phyloP scores from a whole-genome alignment of 805 yeast species.

The Sugiyamaella floridensis region DNA sequence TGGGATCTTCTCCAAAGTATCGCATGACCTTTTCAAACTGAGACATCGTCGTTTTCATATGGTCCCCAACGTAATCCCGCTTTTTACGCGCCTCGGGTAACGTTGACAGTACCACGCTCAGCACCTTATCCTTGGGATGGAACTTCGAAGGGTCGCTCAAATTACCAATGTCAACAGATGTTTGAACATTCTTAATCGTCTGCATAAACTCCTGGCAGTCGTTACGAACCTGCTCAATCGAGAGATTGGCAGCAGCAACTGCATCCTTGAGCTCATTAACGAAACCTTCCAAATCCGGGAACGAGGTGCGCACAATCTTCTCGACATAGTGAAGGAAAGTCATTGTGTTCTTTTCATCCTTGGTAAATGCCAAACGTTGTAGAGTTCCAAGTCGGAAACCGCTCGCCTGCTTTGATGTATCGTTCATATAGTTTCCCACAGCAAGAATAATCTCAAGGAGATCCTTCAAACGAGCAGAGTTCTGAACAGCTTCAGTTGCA shows the following conservation, averaged over 20 bases:
- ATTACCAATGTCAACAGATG: constrained; percentile 74
- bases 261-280: constrained; percentile 63
- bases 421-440: constrained; percentile 96
- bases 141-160: constrained; percentile 69
- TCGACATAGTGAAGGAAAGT: constrained; percentile 91
- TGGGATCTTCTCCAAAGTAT: constrained; percentile 83
- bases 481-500: constrained; percentile 60
- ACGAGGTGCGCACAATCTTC: constrained; percentile 71
- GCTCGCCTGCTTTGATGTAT: constrained; percentile 79
- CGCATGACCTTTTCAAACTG: constrained; percentile 69
- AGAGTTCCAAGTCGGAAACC: constrained; percentile 90
- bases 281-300: constrained; percentile 71
- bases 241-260: constrained; percentile 56
- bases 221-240: constrained; percentile 70
- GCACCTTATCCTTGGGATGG: constrained; percentile 77
- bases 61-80: constrained; percentile 56
- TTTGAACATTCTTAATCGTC: constrained; percentile 59
- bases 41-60: constrained; percentile 51
- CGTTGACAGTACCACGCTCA: constrained; percentile 53
- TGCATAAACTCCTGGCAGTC: constrained; percentile 64
- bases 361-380: constrained; percentile 82
- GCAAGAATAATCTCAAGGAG: constrained; percentile 79
- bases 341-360: constrained; percentile 80
- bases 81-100: constrained; percentile 72
- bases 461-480: constrained; percentile 59